A percentile compares a stretch with the other conserved stretches of the same genome.
Conservation (phyloP, 352 stramenopile species). For the Phytophthora multivora region DNA sequence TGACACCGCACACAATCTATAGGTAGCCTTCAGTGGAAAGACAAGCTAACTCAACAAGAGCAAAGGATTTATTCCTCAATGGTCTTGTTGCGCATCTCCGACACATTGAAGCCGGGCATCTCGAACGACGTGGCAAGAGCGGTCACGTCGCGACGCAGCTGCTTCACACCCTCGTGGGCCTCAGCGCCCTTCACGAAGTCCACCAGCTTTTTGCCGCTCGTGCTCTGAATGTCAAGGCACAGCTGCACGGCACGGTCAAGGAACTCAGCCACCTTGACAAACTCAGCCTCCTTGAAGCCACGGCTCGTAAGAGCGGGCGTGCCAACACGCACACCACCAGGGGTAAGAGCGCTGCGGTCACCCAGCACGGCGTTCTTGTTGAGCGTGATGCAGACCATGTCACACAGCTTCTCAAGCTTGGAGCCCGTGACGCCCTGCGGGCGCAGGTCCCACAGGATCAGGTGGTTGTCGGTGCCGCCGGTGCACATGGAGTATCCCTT, state of each 20-base stretch:
- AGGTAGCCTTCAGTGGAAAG: slow-evolving; percentile 32
- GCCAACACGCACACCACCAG: slow-evolving; percentile 95
- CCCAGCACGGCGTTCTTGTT: slow-evolving; percentile 99
- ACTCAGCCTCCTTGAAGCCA: slow-evolving; percentile 97
- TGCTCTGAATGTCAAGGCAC: slow-evolving; percentile 92
- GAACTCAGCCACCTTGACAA: slow-evolving; percentile 96
- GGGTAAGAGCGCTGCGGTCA: slow-evolving; percentile 95
- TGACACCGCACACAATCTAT: slow-evolving; percentile 39
- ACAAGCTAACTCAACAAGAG: slow-evolving; percentile 13
- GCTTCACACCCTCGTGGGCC: slow-evolving; percentile 85
- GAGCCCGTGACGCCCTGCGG: slow-evolving; percentile 95
- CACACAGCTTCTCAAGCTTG: slow-evolving; percentile 99
- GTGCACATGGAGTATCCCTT: slow-evolving; percentile 97
- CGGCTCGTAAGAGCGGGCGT: slow-evolving; percentile 97
- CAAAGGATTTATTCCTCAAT: slow-evolving; percentile 57
- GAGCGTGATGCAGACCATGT: slow-evolving; percentile 97
- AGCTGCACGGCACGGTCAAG: slow-evolving; percentile 95
- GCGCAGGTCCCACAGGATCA: slow-evolving; percentile 98
- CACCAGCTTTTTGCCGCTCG: slow-evolving; percentile 91
- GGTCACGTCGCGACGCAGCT: slow-evolving; percentile 92
- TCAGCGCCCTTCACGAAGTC: slow-evolving; percentile 93
- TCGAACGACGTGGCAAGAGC: slow-evolving; percentile 94
- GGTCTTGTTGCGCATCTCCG: slow-evolving; percentile 89
- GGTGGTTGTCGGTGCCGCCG: slow-evolving; percentile 99
- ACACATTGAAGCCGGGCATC: slow-evolving; percentile 96